Evolutionary conservation across 2,329 filamentous ascomycete species (phyloP), one percentile per base, ranked within the genome.

Genomic region (Ophiostoma australiae): DNA sequence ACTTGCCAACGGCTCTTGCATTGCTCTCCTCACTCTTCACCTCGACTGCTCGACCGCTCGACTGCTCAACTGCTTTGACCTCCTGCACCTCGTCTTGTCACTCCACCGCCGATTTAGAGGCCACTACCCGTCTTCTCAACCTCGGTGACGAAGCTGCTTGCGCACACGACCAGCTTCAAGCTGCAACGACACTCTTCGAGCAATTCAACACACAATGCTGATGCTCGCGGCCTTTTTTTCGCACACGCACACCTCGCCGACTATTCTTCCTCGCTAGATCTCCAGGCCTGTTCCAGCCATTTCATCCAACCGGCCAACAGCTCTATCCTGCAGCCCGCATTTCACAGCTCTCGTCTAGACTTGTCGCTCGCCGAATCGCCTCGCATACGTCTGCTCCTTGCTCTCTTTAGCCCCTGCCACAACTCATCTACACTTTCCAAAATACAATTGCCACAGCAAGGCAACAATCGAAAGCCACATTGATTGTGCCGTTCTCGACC

Each of bases 191-290:
- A 23, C 7, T 20, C 27, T 10, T 35, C 35, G n/a, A 55, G 61
- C 11, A 15, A 48, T n/a, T 15, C 23, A 52, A 41, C 44, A 73
- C 76, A 77, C 73, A 41, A 77, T 77, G 76, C 76, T 74, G 73
- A 74, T 74, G 74, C 71, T 72, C 71, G 73, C 73, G 72, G 72
- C 74, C 74, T 73, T 74, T 68, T 72, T 73, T 65, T 72, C 71
- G 27, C 27, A 31, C 27, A 31, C 27, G 70, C 73, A 69, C 67
- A 72, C 74, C 72, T 73, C 72, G 44, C 74, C 72, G 61, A 76
- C 72, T 58, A 77, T 77, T 67, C 75, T 76, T 67, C 76, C 76
- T 48, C 76, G 76, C 68, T 77, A 77, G 75, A 67, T 66, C 20
- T 11, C 4, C 61, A 11, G 39, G 13, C 13, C 15, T 41, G 4